A percentile compares a stretch with the other conserved stretches of the same genome.
Evolutionary conservation across 805 yeast species (phyloP).

Genomic region (Nakazawaea pomicola): DNA sequence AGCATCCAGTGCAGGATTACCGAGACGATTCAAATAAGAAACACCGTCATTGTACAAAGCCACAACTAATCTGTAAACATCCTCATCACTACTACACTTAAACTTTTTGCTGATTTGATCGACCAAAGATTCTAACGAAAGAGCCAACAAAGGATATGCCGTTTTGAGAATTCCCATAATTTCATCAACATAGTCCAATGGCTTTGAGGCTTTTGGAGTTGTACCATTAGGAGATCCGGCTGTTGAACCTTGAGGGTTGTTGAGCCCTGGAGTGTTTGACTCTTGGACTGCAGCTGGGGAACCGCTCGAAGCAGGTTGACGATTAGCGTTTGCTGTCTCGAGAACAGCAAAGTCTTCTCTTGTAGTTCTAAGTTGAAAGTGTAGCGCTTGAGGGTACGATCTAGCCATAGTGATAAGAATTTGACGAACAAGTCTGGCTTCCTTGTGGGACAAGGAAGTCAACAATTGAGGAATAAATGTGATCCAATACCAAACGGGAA

Average conservation of each 20-base stretch:
- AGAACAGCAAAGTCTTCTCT: conserved; percentile 88
- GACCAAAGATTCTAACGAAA: conserved; percentile 89
- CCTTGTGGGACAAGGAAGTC: conserved; percentile 85
- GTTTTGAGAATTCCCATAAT: conserved; percentile 94
- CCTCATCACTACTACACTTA: conserved; percentile 92
- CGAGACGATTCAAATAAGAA: conserved; percentile 79
- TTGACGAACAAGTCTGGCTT: conserved; percentile 84
- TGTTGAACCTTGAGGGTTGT: conserved; percentile 10
- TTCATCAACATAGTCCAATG: conserved; percentile 91
- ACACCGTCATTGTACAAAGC: conserved; percentile 93
- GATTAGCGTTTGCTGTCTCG: conserved; percentile 35
- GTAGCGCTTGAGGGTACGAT: conserved; percentile 95
- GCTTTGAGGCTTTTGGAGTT: conserved; percentile 30
- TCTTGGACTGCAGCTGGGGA: conserved; percentile 9
- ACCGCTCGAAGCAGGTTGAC: conserved; percentile 3
- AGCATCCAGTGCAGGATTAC: conserved; percentile 84
- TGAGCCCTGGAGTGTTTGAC: conserved; percentile 2
- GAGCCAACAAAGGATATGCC: conserved; percentile 89
- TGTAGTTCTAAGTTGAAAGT: conserved; percentile 91
- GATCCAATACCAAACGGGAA: conserved; percentile 99
- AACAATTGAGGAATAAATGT: conserved; percentile 93
- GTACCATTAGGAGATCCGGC: conserved; percentile 7
- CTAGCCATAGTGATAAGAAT: conserved; percentile 90
- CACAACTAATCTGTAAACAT: conserved; percentile 88
- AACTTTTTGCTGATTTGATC: conserved; percentile 93